Conservation (phyloP, 306 rosid genomes). For the Ochetophila trinervis region DNA sequence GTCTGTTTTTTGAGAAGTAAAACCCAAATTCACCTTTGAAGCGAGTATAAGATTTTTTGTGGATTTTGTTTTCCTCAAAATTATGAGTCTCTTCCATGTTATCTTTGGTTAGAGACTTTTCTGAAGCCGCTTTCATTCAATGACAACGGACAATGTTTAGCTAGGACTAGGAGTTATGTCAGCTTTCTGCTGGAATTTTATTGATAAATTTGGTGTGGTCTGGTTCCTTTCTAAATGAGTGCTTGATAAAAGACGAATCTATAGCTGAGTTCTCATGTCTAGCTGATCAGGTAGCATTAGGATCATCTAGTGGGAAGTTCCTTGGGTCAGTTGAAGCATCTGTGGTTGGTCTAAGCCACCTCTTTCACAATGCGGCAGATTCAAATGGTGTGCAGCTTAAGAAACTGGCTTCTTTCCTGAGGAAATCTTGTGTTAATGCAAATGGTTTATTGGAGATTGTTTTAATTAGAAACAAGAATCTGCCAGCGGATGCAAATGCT, state of each 20-base stretch:
- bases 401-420: constrained; percentile 55
- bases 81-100: neutral
- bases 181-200: neutral
- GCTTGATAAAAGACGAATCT: constrained; percentile 18
- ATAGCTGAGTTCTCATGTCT: constrained; percentile 25
- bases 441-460: constrained; percentile 41
- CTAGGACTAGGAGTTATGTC: neutral
- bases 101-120: neutral
- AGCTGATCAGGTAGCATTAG: constrained; percentile 32
- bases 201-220: constrained; percentile 8
- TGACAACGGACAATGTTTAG: neutral
- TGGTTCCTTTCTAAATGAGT: constrained; percentile 10
- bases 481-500: constrained; percentile 69
- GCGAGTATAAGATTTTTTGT: neutral
- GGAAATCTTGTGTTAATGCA: constrained; percentile 41
- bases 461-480: constrained; percentile 56
- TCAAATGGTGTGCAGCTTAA: constrained; percentile 53
- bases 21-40: neutral
- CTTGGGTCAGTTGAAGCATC: constrained; percentile 67
- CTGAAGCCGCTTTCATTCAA: neutral
- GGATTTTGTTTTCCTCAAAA: neutral
- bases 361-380: constrained; percentile 54
- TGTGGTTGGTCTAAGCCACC: constrained; percentile 78
- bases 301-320: constrained; percentile 33
- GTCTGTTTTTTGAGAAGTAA: constrained; percentile 8